Evolutionary conservation across 306 rosid species (phyloP).

Genomic region (Citrullus colocynthis): DNA sequence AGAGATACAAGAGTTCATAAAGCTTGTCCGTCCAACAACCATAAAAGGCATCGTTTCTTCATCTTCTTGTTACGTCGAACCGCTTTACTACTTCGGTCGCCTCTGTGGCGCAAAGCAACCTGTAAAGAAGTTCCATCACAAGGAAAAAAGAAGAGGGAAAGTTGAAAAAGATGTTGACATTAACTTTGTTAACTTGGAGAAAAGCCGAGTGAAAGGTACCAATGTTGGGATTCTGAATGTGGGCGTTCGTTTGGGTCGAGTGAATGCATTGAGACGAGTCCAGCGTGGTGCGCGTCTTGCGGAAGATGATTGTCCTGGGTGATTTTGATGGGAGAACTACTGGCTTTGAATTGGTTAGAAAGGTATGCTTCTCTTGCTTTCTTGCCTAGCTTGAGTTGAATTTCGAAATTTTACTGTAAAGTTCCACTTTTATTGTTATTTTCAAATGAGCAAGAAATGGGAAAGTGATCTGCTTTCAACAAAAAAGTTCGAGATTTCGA

Average conservation of each 20-base stretch:
- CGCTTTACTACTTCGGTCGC: slow-evolving; percentile 46
- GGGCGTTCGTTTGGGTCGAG: slow-evolving; percentile 24
- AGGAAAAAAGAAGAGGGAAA: slow-evolving; percentile 17
- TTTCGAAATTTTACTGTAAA: neutral
- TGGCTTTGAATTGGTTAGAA: neutral
- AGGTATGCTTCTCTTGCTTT: neutral
- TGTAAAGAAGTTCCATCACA: slow-evolving; percentile 5
- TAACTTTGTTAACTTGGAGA: slow-evolving; percentile 4
- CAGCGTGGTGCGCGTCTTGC: slow-evolving; percentile 38
- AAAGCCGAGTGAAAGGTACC: slow-evolving; percentile 14
- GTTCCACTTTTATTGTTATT: neutral
- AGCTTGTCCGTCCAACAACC: slow-evolving; percentile 44
- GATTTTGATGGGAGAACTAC: slow-evolving; percentile 2
- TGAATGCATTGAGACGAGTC: slow-evolving; percentile 26
- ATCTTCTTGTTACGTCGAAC: slow-evolving; percentile 50
- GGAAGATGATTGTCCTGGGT: slow-evolving; percentile 19
- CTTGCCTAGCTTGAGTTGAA: neutral
- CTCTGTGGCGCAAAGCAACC: slow-evolving; percentile 34
- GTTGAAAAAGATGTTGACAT: slow-evolving; percentile 12
- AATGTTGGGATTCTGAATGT: slow-evolving; percentile 13
- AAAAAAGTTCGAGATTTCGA: no score
- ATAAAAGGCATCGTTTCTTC: slow-evolving; percentile 54
- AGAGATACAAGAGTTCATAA: slow-evolving; percentile 44
- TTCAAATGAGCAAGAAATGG: neutral
- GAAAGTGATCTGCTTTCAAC: neutral